A percentile compares a stretch with the other conserved stretches of the same genome.
phyloP scores from a whole-genome alignment of 257 asterid species.

The Fraxinus quadrangulata region DNA sequence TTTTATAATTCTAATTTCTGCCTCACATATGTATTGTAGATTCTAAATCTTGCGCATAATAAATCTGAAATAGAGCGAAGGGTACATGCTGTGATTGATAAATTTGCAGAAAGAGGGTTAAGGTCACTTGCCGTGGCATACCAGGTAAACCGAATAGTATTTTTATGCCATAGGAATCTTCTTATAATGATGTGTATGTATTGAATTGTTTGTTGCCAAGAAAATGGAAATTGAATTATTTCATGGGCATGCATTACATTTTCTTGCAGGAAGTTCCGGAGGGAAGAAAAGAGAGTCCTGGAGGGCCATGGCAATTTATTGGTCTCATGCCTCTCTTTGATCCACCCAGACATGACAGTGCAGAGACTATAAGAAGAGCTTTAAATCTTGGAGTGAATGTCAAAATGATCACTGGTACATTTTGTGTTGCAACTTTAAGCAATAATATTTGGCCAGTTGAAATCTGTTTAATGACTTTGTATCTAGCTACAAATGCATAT shows the following conservation, averaged over 20 bases:
- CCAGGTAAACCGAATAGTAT: slow-evolving; percentile 51
- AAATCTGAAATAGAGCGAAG: slow-evolving; percentile 73
- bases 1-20: slow-evolving; percentile 24
- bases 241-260: background rate
- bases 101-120: slow-evolving; percentile 89
- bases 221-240: slow-evolving; percentile 12
- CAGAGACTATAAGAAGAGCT: slow-evolving; percentile 85
- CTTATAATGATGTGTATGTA: background rate
- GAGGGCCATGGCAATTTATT: slow-evolving; percentile 91
- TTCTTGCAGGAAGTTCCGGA: slow-evolving; percentile 82
- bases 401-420: slow-evolving; percentile 87
- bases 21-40: slow-evolving; percentile 39
- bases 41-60: slow-evolving; percentile 77
- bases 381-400: slow-evolving; percentile 88
- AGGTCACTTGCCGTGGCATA: slow-evolving; percentile 91
- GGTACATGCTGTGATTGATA: slow-evolving; percentile 80
- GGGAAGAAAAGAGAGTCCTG: slow-evolving; percentile 72
- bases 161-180: background rate
- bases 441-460: background rate
- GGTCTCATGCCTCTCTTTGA: slow-evolving; percentile 94
- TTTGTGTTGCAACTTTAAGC: slow-evolving; percentile 9
- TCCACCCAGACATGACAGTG: slow-evolving; percentile 97
- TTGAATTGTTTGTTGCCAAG: slow-evolving; percentile 1
- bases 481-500: background rate
- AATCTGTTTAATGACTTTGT: slow-evolving; percentile 2